Base-by-base conservation (phyloP, 768 basidiomycete species). In the Tricholoma sp. region DNA sequence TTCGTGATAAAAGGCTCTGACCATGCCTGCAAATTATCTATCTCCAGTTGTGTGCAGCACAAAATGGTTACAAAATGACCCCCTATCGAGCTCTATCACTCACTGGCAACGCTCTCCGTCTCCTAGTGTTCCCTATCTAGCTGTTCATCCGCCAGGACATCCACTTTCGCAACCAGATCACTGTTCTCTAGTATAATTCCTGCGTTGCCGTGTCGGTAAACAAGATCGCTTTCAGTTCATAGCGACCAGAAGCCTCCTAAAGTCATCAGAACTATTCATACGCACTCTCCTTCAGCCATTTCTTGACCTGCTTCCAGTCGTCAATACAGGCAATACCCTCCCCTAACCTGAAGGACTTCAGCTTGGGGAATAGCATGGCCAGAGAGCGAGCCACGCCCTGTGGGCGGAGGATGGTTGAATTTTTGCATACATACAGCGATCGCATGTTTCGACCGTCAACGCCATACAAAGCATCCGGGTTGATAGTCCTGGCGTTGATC, bases 181-280 rank as follows among this genome's bases (percentile, higher is more conserved):
- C 78, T 74, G 75, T 97, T 97, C 75, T 97, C 94, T 18, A 96
- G 73, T 1, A 94, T 74, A 64, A 85, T 76, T 41, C 84, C 81
- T 27, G 90, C 83, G 62, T 83, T 82, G 41, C 95, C 89, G 56
- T 89, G 92, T 94, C 91, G 54, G 84, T 83, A 66, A 84, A 91
- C 19, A 97, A 70, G 19, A 96, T 80, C 2, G 79, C 76, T 68
- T 97, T 97, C 49, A 97, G 76, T 18, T 78, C 72, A 83, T 11
- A 96, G 75, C 2, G 77, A 70, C 1, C 77, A 68, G 16, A 95
- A 70, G 11, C 77, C 75, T 6, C 80, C 80, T 1, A 76, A 66
- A 0, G 82, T 27, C 24, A 27, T 3, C 5, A 27, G 24, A 27
- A 27, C 24, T 27, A 3, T 27, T 27, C 24, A 32, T 32, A 32